phyloP scores from a whole-genome alignment of 1,284 basidiomycete genomes.

The Leccinum solheimii region DNA sequence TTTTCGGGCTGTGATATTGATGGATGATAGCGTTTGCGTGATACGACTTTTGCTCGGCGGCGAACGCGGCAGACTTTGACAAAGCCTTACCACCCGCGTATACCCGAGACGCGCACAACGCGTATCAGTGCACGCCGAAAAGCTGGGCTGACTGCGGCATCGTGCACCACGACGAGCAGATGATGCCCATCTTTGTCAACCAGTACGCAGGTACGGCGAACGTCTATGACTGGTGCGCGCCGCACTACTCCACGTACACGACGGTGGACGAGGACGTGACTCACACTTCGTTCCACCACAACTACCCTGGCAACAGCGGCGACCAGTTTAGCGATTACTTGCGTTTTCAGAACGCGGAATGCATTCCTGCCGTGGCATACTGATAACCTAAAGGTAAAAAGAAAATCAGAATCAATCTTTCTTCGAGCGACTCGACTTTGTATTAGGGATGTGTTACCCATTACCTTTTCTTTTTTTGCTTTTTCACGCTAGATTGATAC shows the following conservation, averaged over 20 bases:
- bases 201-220: constrained; percentile 21
- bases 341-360: constrained; percentile 22
- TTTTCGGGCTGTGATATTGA: no score
- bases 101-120: constrained; percentile 17
- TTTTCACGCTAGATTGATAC: constrained; percentile 5
- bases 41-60: constrained; percentile 20
- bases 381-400: constrained; percentile 8
- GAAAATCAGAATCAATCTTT: constrained; percentile 1
- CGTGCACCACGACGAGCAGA: constrained; percentile 15
- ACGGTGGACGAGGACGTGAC: constrained; percentile 1
- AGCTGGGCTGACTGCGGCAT: constrained; percentile 28
- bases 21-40: constrained; percentile 14
- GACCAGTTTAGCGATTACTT: constrained; percentile 18
- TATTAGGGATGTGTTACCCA: constrained; percentile 1
- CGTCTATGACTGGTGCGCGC: constrained; percentile 28
- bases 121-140: constrained; percentile 29
- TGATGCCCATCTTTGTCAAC: constrained; percentile 33
- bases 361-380: constrained; percentile 26
- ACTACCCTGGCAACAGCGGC: constrained; percentile 8
- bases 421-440: background rate
- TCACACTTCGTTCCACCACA: constrained; percentile 8
- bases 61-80: constrained; percentile 17
- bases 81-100: constrained; percentile 17
- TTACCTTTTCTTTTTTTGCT: background rate
- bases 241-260: constrained; percentile 14